Base-by-base conservation (phyloP, 1,284 basidiomycete genomes). In the Schizopora paradoxa region DNA sequence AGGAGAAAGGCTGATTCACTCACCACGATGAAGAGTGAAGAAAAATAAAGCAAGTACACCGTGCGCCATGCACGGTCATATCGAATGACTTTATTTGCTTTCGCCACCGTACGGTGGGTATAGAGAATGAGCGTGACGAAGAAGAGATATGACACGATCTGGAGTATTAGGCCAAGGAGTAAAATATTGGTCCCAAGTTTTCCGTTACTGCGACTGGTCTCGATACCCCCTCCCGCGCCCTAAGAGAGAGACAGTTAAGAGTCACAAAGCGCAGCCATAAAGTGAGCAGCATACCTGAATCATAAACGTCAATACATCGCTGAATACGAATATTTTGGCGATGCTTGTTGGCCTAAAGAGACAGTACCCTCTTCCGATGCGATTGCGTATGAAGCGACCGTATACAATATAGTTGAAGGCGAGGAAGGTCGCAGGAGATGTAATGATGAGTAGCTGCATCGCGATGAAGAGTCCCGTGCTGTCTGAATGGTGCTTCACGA, bases 11-110 rank as follows among this genome's bases (percentile, higher is more conserved):
- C 18, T 37, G 35, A 23, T 28, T 21, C 27, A 51, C 48, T 31
- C 1, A 53, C 51, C 11, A 53, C 26, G 22, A 51, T 48, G 41
- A 45, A 51, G 5, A 51, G 11, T 10, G 51, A 53, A 11, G 51
- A 48, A 27, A 53, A 48, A 40, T 53, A 48, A 14, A 51, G 22
- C 4, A 43, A 6, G 8, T 41, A 39, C 19, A 53, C 22, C 14
- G 46, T n/a, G n/a, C n/a, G n/a, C n/a, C n/a, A n/a, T n/a, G n/a
- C n/a, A n/a, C n/a, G n/a, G n/a, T n/a, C n/a, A n/a, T n/a, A n/a
- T n/a, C n/a, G n/a, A n/a, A n/a, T n/a, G n/a, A n/a, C n/a, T n/a
- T n/a, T n/a, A n/a, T n/a, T n/a, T n/a, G n/a, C n/a, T n/a, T n/a
- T n/a, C n/a, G n/a, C n/a, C n/a, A n/a, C n/a, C n/a, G n/a, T n/a